A percentile compares a stretch with the other conserved stretches of the same genome.
These are phyloP conservation scores for Harringtonia lauricola DNA, from an alignment of 2,329 filamentous ascomycete species.

Conservation along the genomic window DNA sequence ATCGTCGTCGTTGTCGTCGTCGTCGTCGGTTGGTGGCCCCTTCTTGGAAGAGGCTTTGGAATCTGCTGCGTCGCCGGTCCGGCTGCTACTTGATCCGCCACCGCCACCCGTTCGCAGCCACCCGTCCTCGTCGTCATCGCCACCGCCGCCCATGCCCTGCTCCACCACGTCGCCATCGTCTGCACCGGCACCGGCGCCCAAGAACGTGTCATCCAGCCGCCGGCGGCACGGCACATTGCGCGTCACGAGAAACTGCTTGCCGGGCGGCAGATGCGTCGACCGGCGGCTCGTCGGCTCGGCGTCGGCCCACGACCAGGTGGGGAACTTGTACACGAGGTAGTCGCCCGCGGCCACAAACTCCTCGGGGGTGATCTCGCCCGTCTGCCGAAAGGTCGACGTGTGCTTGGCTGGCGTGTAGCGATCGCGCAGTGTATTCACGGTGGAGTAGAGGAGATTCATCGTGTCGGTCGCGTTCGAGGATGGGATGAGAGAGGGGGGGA, in stretches of 20 bases:
- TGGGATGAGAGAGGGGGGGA: too few relatives aligned
- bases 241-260: conserved; percentile 93
- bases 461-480: too few relatives aligned
- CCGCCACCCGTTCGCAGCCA: conserved; percentile 79
- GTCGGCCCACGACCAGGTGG: conserved; percentile 93
- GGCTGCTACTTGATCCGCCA: neutral
- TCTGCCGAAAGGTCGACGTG: conserved; percentile 85
- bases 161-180: conserved; percentile 58
- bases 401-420: conserved; percentile 80
- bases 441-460: conserved; percentile 83
- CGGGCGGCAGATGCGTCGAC: conserved; percentile 68
- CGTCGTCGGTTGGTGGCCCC: conserved; percentile 48
- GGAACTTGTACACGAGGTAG: conserved; percentile 98
- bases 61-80: conserved; percentile 18
- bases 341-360: conserved; percentile 94
- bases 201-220: conserved; percentile 86
- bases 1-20: conserved; percentile 38
- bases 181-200: conserved; percentile 72
- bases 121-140: conserved; percentile 61
- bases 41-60: too few relatives aligned
- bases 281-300: conserved; percentile 73
- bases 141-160: conserved; percentile 47
- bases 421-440: conserved; percentile 84
- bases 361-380: conserved; percentile 92
- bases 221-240: conserved; percentile 90